phyloP scores from a whole-genome alignment of 805 yeast genomes.

The Kazachstania bromeliacearum region DNA sequence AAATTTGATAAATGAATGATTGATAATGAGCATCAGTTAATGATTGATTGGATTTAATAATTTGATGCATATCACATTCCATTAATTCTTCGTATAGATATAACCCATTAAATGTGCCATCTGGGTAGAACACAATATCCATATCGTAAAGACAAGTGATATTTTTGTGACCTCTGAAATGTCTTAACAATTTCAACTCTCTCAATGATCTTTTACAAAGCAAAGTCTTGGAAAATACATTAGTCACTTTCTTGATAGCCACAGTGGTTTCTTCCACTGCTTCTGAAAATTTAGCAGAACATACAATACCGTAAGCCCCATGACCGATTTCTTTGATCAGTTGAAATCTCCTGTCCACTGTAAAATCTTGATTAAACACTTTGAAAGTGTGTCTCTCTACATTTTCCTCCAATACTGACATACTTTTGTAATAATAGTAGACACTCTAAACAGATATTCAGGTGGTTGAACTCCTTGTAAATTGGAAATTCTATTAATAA shows the following conservation, averaged over 20 bases:
- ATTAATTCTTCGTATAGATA: slow-evolving; percentile 91
- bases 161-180: slow-evolving; percentile 92
- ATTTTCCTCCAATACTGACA: slow-evolving; percentile 17
- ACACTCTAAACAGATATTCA: too few relatives aligned
- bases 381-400: slow-evolving; percentile 43
- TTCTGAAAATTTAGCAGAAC: slow-evolving; percentile 79
- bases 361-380: slow-evolving; percentile 83
- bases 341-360: slow-evolving; percentile 81
- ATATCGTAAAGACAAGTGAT: slow-evolving; percentile 91
- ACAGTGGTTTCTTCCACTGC: slow-evolving; percentile 60
- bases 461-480: too few relatives aligned
- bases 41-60: slow-evolving; percentile 87
- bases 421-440: too few relatives aligned
- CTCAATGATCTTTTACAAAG: slow-evolving; percentile 86
- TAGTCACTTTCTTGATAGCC: slow-evolving; percentile 93
- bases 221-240: slow-evolving; percentile 83
- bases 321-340: slow-evolving; percentile 91
- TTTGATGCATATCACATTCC: slow-evolving; percentile 99
- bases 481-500: too few relatives aligned
- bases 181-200: slow-evolving; percentile 81
- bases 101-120: slow-evolving; percentile 77
- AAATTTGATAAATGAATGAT: slow-evolving; percentile 80
- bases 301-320: slow-evolving; percentile 96
- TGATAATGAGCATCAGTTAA: slow-evolving; percentile 93
- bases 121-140: slow-evolving; percentile 63